Evolutionary conservation across 352 stramenopile species (phyloP).

Genomic region (Thalassiosira livingstoniorum): DNA sequence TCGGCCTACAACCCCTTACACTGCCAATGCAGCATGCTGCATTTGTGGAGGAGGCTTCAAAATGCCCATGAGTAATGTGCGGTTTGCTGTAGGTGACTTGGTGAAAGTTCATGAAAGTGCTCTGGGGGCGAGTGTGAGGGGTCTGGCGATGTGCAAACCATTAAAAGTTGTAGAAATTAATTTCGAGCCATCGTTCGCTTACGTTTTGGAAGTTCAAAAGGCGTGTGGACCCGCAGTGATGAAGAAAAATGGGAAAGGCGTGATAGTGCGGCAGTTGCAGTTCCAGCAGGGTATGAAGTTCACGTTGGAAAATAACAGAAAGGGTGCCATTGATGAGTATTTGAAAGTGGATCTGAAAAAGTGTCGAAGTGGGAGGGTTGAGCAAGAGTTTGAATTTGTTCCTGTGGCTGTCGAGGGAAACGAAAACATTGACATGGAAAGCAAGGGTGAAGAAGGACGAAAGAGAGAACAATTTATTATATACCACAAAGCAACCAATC

Average conservation of each 20-base stretch:
- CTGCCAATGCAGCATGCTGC: constrained; percentile 47
- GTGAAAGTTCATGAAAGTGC: constrained; percentile 27
- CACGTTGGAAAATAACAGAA: constrained; percentile 19
- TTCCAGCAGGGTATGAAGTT: constrained; percentile 15
- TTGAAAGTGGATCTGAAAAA: constrained; percentile 53
- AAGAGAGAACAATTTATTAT: constrained; percentile 21
- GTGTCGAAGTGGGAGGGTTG: constrained; percentile 20
- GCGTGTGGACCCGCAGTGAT: constrained; percentile 21
- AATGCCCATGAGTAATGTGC: not conserved
- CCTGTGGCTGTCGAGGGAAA: not conserved
- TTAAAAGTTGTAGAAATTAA: constrained; percentile 33
- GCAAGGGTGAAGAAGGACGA: not conserved
- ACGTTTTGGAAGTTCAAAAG: constrained; percentile 31
- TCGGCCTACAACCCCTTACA: not conserved
- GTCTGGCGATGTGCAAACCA: not conserved
- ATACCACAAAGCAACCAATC: constrained; percentile 21
- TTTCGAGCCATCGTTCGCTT: constrained; percentile 16
- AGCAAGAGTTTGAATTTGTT: constrained; percentile 46
- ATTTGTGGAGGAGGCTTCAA: constrained; percentile 36
- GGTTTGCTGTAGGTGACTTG: constrained; percentile 37
- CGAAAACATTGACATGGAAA: not conserved
- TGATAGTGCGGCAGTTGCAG: not conserved
- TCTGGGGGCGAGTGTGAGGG: not conserved
- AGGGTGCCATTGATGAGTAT: constrained; percentile 19
- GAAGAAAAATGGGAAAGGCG: not conserved